Conservation (phyloP, 2,329 filamentous ascomycete genomes). For the Periconia digitata region DNA sequence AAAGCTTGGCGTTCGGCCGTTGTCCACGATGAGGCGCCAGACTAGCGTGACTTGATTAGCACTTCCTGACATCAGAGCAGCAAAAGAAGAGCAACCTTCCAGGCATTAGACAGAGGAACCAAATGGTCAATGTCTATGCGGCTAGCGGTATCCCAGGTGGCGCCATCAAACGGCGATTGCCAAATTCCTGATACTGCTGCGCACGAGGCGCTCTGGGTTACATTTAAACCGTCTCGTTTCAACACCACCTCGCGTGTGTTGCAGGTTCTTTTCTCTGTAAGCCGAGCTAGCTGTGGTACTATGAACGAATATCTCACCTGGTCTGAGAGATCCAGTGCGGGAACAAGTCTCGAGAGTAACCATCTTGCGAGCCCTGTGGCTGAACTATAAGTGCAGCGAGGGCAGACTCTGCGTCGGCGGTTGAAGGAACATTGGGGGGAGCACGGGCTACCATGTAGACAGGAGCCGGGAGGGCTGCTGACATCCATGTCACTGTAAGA, state of each 20-base stretch:
- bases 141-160: conserved; percentile 65
- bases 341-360: conserved; percentile 69
- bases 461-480: conserved; percentile 31
- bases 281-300: too few species aligned
- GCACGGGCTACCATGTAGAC: conserved; percentile 36
- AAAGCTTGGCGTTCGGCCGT: conserved; percentile 64
- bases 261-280: too few species aligned
- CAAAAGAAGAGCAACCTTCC: conserved; percentile 68
- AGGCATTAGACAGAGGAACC: conserved; percentile 78
- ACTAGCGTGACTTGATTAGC: conserved; percentile 54
- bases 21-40: conserved; percentile 72
- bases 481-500: conserved; percentile 13
- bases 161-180: conserved; percentile 74
- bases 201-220: conserved; percentile 63
- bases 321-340: conserved; percentile 68
- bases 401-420: conserved; percentile 57
- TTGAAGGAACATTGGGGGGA: conserved; percentile 65
- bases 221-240: conserved; percentile 69
- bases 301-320: too few species aligned
- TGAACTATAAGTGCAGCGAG: conserved; percentile 62
- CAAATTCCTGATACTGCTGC: conserved; percentile 67
- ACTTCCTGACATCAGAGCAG: too few species aligned
- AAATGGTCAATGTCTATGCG: conserved; percentile 84
- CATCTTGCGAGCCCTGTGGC: conserved; percentile 54
- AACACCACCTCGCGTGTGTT: conserved; percentile 74